These are phyloP conservation scores for Senecio squalidus DNA, from an alignment of 140 eudicot genomes.

Conservation along the genomic window DNA sequence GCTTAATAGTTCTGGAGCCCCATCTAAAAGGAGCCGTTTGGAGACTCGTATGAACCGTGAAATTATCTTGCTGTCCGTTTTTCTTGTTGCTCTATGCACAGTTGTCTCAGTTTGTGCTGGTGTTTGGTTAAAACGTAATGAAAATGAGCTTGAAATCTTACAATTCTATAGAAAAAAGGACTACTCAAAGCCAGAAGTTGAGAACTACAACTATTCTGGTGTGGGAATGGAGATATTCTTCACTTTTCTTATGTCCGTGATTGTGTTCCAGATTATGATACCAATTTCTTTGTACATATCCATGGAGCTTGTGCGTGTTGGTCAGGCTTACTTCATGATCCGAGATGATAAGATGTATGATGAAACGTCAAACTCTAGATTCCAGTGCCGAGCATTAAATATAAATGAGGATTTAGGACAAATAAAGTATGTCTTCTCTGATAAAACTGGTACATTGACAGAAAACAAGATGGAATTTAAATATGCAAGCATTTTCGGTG, in stretches of 20 bases:
- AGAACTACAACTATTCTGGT: slow-evolving; percentile 75
- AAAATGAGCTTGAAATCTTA: slow-evolving; percentile 53
- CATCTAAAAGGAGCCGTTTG: slow-evolving; percentile 87
- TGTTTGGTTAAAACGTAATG: slow-evolving; percentile 63
- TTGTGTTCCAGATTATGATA: slow-evolving; percentile 91
- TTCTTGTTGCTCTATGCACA: slow-evolving; percentile 62
- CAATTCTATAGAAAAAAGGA: slow-evolving; percentile 68
- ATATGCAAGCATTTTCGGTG: slow-evolving; percentile 82
- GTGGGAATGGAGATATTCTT: slow-evolving; percentile 76
- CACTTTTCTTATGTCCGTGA: slow-evolving; percentile 85
- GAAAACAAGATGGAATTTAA: slow-evolving; percentile 98
- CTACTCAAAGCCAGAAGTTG: slow-evolving; percentile 40
- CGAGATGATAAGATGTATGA: slow-evolving; percentile 66
- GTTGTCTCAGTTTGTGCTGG: slow-evolving; percentile 70
- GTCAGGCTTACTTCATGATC: slow-evolving; percentile 97
- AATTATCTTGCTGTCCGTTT: slow-evolving; percentile 60
- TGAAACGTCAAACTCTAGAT: slow-evolving; percentile 60
- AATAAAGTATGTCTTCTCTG: slow-evolving; percentile 89
- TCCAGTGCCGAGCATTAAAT: slow-evolving; percentile 89
- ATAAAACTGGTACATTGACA: slow-evolving; percentile 91
- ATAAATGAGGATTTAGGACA: slow-evolving; percentile 97
- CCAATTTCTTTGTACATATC: slow-evolving; percentile 96
- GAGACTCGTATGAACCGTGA: slow-evolving; percentile 91
- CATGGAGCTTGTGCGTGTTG: slow-evolving; percentile 98
- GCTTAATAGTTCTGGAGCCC: slow-evolving; percentile 97